Conservation (phyloP, 345 rosid species). For the Microcos paniculata region DNA sequence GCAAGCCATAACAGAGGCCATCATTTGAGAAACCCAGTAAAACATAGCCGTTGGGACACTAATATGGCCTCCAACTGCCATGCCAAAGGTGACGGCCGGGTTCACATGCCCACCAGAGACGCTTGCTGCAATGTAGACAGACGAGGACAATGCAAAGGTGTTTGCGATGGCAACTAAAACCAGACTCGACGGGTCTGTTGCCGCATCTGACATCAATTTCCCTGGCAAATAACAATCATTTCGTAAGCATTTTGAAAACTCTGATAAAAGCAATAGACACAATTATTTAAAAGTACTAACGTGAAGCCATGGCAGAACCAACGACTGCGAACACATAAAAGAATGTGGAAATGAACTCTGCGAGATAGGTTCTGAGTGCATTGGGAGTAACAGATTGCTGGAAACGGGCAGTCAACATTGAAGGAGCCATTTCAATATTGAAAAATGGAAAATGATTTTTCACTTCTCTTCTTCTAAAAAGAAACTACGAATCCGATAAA, state of each 20-base stretch:
- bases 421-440: conserved; percentile 47
- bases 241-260: neutral
- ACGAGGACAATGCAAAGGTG: conserved; percentile 66
- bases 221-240: conserved; percentile 24
- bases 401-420: conserved; percentile 42
- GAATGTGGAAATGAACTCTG: conserved; percentile 94
- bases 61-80: conserved; percentile 81
- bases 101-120: conserved; percentile 88
- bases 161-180: conserved; percentile 63
- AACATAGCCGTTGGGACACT: conserved; percentile 74
- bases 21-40: conserved; percentile 82
- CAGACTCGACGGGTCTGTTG: conserved; percentile 53
- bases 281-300: conserved; percentile 35
- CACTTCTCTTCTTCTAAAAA: no score
- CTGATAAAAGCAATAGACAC: neutral
- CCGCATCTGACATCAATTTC: conserved; percentile 62
- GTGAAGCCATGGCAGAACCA: conserved; percentile 84
- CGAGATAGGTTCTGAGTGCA: conserved; percentile 71
- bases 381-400: conserved; percentile 40
- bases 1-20: conserved; percentile 82
- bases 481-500: no score
- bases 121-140: conserved; percentile 58
- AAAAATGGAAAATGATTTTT: neutral
- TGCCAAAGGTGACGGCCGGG: conserved; percentile 85
- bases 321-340: conserved; percentile 73